These are phyloP conservation scores for Debaryomyces coudertii DNA, from an alignment of 1,139 yeast species.

Conservation along the genomic window DNA sequence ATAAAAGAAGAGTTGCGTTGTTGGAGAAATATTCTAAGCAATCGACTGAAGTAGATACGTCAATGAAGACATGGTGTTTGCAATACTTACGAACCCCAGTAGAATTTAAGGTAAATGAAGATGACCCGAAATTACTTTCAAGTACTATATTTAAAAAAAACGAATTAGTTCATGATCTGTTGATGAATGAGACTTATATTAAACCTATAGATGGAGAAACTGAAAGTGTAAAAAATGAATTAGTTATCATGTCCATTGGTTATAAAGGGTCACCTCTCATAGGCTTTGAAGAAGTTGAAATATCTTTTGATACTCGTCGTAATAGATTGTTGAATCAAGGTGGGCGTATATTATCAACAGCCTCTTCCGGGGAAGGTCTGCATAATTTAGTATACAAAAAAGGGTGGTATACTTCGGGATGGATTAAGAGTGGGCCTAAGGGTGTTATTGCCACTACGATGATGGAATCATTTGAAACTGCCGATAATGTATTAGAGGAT, in stretches of 20 bases:
- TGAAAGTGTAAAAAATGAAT: slow-evolving; percentile 52
- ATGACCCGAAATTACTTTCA: slow-evolving; percentile 39
- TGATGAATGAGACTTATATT: slow-evolving; percentile 39
- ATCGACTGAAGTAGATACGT: slow-evolving; percentile 22
- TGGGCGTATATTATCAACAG: slow-evolving; percentile 56
- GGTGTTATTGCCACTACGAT: slow-evolving; percentile 94
- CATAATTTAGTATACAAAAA: slow-evolving; percentile 29
- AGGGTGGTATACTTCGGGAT: slow-evolving; percentile 83
- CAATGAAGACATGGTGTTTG: slow-evolving; percentile 63
- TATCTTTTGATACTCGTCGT: slow-evolving; percentile 54
- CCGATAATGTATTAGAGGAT: slow-evolving; percentile 64
- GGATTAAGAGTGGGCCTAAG: slow-evolving; percentile 87
- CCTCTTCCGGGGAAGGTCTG: slow-evolving; percentile 26
- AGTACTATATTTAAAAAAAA: slow-evolving; percentile 56
- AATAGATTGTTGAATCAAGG: slow-evolving; percentile 61
- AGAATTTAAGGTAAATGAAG: slow-evolving; percentile 43
- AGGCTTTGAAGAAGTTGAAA: slow-evolving; percentile 56
- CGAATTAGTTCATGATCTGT: slow-evolving; percentile 37
- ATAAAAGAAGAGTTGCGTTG: slow-evolving; percentile 69
- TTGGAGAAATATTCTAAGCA: slow-evolving; percentile 54
- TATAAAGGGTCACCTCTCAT: slow-evolving; percentile 68
- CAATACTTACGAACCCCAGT: slow-evolving; percentile 72
- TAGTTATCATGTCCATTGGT: slow-evolving; percentile 85
- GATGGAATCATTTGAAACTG: slow-evolving; percentile 81
- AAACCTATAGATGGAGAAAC: slow-evolving; percentile 41